These are phyloP conservation scores for Fusarium brevicatenulatum DNA, from an alignment of 2,329 filamentous ascomycete species.

Conservation along the genomic window DNA sequence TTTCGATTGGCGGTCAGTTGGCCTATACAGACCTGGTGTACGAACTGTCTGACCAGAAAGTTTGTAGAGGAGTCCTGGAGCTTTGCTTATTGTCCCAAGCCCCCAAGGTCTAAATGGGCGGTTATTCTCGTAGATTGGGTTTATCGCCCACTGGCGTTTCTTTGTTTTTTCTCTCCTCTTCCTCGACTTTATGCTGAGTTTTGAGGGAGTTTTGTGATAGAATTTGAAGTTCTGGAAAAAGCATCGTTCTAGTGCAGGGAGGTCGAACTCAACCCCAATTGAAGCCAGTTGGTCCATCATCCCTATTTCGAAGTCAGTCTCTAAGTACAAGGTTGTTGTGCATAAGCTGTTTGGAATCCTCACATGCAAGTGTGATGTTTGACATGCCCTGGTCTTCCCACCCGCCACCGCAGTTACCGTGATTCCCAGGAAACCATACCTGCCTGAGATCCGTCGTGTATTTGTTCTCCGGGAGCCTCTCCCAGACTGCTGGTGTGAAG, in stretches of 20 bases:
- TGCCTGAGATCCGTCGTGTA: constrained; percentile 58
- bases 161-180: constrained; percentile 30
- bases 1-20: constrained; percentile 54
- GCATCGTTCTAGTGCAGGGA: constrained; percentile 54
- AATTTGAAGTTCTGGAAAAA: constrained; percentile 49
- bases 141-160: constrained; percentile 55
- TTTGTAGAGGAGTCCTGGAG: constrained; percentile 54
- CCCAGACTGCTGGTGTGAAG: constrained; percentile 67
- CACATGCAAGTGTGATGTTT: constrained; percentile 53
- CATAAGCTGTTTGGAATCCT: constrained; percentile 21
- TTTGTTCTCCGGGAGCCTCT: constrained; percentile 53
- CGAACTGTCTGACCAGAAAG: constrained; percentile 56
- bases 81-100: constrained; percentile 56
- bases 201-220: constrained; percentile 43
- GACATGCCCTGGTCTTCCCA: constrained; percentile 63
- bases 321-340: not conserved
- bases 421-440: constrained; percentile 76
- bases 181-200: constrained; percentile 15
- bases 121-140: constrained; percentile 59
- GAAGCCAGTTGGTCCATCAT: constrained; percentile 67
- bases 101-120: constrained; percentile 60
- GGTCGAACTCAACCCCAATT: constrained; percentile 61
- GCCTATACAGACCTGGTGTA: constrained; percentile 60
- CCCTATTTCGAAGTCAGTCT: constrained; percentile 49
- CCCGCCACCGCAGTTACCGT: constrained; percentile 77